Base-by-base conservation (phyloP, 164 flowering plant genomes). In the Nymphaea colorata region DNA sequence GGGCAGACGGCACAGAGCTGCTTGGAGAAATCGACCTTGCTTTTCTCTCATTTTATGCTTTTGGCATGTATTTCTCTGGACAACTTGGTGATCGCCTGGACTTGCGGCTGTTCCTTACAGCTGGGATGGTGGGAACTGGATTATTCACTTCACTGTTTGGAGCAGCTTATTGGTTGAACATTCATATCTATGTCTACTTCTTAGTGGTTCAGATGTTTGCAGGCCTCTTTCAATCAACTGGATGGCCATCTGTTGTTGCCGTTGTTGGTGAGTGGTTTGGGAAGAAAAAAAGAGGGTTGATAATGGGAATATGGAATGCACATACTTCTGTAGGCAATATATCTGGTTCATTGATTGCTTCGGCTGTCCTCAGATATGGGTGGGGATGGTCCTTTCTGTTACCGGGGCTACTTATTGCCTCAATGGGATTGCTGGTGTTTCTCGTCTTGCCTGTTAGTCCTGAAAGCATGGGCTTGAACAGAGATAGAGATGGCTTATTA, bases 181-280 rank as follows among this genome's bases (percentile, higher is more conserved):
- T 90, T 25, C 98, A 93, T 69, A 76, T 41, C 15, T 93, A 84
- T 59, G 82, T 76, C 69, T 91, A 87, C 78, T 93, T 76, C 66
- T 75, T 91, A 67, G 44, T 81, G 3, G 69, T 80, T 41, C 97
- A 93, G 71, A 88, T 91, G 96, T 10, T 88, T 25, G 96, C 98
- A 3, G 98, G 98, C 11, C 73, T 89, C 70, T 85, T 86, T 67
- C 97, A 93, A 70, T 87, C 98, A 6, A 91, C 97, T 4, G 98
- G 98, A 15, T 93, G 98, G 98, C 98, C 98, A 41, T 91, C 97
- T 2, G 98, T 93, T 25, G 95, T 93, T 18, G 98, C 98, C 17
- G 97, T 93, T 2, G 89, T 93, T 16, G 98, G 96, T 18, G 89
- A 91, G 69, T 93, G 98, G 98, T 93, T 88, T 74, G 94, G 95